A percentile compares a stretch with the other conserved stretches of the same genome.
Conservation (phyloP, 495 filamentous ascomycete species). For the Neurospora sp. region DNA sequence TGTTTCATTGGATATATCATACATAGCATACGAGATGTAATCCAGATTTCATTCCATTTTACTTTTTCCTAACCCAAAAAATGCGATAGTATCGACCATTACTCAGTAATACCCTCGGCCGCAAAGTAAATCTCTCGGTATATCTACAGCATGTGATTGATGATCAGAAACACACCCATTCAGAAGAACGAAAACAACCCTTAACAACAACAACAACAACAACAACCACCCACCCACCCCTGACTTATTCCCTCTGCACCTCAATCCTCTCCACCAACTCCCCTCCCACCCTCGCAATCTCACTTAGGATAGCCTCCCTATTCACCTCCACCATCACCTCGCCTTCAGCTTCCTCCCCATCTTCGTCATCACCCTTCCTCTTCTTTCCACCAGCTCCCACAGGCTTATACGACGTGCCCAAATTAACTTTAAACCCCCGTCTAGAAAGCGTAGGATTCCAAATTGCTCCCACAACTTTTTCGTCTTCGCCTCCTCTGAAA, state of each 20-base stretch:
- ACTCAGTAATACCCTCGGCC: too few relatives aligned
- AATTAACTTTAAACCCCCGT: slow-evolving; percentile 55
- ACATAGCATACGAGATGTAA: too few relatives aligned
- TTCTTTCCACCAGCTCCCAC: slow-evolving; percentile 1
- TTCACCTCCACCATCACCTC: slow-evolving; percentile 52
- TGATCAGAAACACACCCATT: too few relatives aligned
- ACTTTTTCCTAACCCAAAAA: too few relatives aligned
- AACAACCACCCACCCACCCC: too few relatives aligned
- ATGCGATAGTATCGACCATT: too few relatives aligned
- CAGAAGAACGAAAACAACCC: too few relatives aligned
- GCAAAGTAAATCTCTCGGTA: too few relatives aligned
- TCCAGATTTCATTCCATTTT: too few relatives aligned
- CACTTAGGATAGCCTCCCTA: slow-evolving; percentile 59
- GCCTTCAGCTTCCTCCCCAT: slow-evolving; percentile 14
- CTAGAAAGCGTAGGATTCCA: slow-evolving; percentile 60
- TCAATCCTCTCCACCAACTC: slow-evolving; percentile 51
- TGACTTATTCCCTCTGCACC: slow-evolving; percentile 11
- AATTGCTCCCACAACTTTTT: slow-evolving; percentile 57
- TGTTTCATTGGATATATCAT: too few relatives aligned
- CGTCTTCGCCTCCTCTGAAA: slow-evolving; percentile 53
- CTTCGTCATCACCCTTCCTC: slow-evolving; percentile 1
- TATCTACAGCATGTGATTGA: too few relatives aligned
- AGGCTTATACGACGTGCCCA: slow-evolving; percentile 59
- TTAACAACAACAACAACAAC: too few relatives aligned
- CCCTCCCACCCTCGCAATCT: slow-evolving; percentile 63